phyloP scores from a whole-genome alignment of 805 yeast genomes.

The Pichia phayaonensis region DNA sequence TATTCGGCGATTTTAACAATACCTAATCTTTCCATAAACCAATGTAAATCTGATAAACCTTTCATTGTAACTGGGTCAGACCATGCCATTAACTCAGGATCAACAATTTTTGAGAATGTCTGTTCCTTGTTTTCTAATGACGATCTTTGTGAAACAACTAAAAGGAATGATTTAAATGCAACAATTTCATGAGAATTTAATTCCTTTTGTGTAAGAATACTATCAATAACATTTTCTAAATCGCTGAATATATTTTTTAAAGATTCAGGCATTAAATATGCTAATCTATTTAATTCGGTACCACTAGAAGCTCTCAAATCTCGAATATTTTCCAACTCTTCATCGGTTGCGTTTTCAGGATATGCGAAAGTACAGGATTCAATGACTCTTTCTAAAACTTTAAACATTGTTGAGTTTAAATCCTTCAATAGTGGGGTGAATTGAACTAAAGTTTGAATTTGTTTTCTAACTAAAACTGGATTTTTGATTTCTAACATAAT shows the following conservation, averaged over 20 bases:
- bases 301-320: conserved; percentile 91
- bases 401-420: conserved; percentile 65
- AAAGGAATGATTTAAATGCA: conserved; percentile 83
- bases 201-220: conserved; percentile 57
- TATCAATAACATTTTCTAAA: conserved; percentile 71
- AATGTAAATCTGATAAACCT: conserved; percentile 81
- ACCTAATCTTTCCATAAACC: conserved; percentile 98
- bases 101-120: conserved; percentile 80
- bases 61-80: conserved; percentile 84
- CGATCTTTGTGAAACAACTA: conserved; percentile 87
- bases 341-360: conserved; percentile 52
- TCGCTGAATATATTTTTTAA: conserved; percentile 74
- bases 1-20: conserved; percentile 90
- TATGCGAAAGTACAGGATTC: conserved; percentile 79
- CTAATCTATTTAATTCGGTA: conserved; percentile 87
- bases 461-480: conserved; percentile 74
- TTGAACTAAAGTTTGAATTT: conserved; percentile 87
- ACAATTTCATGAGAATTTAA: conserved; percentile 88
- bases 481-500: conserved; percentile 69
- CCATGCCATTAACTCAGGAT: conserved; percentile 91
- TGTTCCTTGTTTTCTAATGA: conserved; percentile 61
- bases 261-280: conserved; percentile 90
- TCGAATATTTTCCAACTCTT: conserved; percentile 69
- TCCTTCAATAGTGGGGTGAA: conserved; percentile 87
- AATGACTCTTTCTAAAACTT: conserved; percentile 74